These are phyloP conservation scores for Cystobasidium ongulense DNA, from an alignment of 768 basidiomycete species.

Conservation along the genomic window DNA sequence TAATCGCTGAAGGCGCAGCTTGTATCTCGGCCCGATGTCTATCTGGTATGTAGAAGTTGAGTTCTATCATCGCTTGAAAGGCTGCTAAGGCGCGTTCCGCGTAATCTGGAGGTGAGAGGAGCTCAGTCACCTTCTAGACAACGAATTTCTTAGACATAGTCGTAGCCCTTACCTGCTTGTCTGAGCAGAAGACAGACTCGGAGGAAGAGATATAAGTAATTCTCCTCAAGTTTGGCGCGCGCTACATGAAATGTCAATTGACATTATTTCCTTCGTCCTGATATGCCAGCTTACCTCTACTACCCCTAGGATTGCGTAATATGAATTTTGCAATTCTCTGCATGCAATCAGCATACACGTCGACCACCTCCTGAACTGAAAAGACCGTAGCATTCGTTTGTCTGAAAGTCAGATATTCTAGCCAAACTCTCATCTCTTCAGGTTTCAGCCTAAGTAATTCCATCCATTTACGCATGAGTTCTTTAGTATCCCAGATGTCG, in stretches of 20 bases:
- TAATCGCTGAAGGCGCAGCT: conserved; percentile 4
- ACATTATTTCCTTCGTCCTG: conserved; percentile 19
- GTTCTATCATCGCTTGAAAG: conserved; percentile 47
- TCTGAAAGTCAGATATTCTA: conserved; percentile 45
- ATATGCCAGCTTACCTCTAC: conserved; percentile 27
- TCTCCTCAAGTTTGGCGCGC: conserved; percentile 43
- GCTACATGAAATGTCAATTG: conserved; percentile 9
- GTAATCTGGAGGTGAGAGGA: conserved; percentile 42
- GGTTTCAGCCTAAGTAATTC: conserved; percentile 40
- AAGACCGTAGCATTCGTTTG: conserved; percentile 37
- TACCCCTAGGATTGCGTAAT: conserved; percentile 12
- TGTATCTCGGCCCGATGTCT: conserved; percentile 28
- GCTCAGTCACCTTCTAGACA: too few relatives aligned
- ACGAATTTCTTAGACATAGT: too few relatives aligned
- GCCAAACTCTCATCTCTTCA: conserved; percentile 43
- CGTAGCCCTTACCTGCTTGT: conserved; percentile 44
- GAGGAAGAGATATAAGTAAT: conserved; percentile 46
- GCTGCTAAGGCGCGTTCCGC: conserved; percentile 45
- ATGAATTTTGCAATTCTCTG: conserved; percentile 32
- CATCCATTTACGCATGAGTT: conserved; percentile 44
- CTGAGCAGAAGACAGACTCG: conserved; percentile 44
- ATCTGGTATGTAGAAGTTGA: conserved; percentile 45
- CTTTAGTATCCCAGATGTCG: conserved; percentile 43
- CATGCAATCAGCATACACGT: conserved; percentile 44
- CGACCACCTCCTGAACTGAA: conserved; percentile 44